These are phyloP conservation scores for sweet orange (Citrus sinensis) DNA, from an alignment of 345 rosid species.

Conservation along the genomic window DVS_A1.0 CM039163.1:43352001-43352500, in stretches of 20 bases:
- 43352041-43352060: constrained; percentile 91
- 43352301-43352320: constrained; percentile 84
- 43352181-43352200: not conserved
- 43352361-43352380: constrained; percentile 98
- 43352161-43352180: not conserved
- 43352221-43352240: not conserved
- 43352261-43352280: constrained; percentile 48
- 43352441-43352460: constrained; percentile 87
- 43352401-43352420: constrained; percentile 98
- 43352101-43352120: not conserved
- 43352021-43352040: constrained; percentile 88
- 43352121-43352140: not conserved
- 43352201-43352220: not conserved
- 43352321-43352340: constrained; percentile 79
- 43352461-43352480: constrained; percentile 68
- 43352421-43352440: constrained; percentile 67
- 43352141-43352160: not conserved
- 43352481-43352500: constrained; percentile 59
- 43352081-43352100: not conserved
- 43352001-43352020: constrained; percentile 92
- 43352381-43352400: constrained; percentile 98
- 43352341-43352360: constrained; percentile 90
- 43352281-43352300: constrained; percentile 76
- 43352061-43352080: constrained; percentile 16
- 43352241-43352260: not conserved